Evolutionary conservation across 768 basidiomycete species (phyloP), one percentile per base, ranked within the genome.

Genomic region (Tricholoma hemisulphureum): DNA sequence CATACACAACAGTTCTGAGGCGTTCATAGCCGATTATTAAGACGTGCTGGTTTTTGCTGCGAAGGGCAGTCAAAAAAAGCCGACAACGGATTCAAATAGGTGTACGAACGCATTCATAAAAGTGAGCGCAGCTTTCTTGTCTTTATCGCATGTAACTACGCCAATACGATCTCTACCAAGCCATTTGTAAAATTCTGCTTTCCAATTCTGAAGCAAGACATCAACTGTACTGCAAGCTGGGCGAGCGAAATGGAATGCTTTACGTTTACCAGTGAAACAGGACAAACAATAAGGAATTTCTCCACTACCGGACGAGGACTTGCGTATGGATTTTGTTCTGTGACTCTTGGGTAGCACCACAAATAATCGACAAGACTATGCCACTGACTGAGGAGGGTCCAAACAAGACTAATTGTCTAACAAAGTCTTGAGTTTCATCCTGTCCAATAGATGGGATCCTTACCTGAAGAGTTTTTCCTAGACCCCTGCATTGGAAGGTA

Each of bases 1-100:
- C 55, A 57, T 65, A 93, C 93, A 93, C 86, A 6, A 94, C 86
- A 16, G 84, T 88, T 48, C 93, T 77, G 32, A 97, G 79, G 53
- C 90, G 86, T 67, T 98, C 97, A 68, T 99, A 99, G 2, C 97
- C 95, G 58, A 98, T 95, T 58, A 99, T 83, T 18, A 99, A 77
- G 2, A 98, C 92, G 56, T 94, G 88, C 63, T 93, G 88, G 7
- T 81, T 80, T 68, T 81, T 85, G 29, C 91, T 91, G 64, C 6
- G 52, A 32, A 41, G 52, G 24, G 50, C 6, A 58, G 28, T n/a
- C 3, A 13, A 45, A 6, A 5, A 2, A 34, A 48, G 41, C 16
- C 34, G 18, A 43, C 24, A 24, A 52, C 26, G 14, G 24, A 34
- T 11, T 37, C 16, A 39, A 13, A 31, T 20, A 34, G 35, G 46